Base-by-base conservation (phyloP, 2,329 filamentous ascomycete genomes). In the Colletotrichum somersetense region DNA sequence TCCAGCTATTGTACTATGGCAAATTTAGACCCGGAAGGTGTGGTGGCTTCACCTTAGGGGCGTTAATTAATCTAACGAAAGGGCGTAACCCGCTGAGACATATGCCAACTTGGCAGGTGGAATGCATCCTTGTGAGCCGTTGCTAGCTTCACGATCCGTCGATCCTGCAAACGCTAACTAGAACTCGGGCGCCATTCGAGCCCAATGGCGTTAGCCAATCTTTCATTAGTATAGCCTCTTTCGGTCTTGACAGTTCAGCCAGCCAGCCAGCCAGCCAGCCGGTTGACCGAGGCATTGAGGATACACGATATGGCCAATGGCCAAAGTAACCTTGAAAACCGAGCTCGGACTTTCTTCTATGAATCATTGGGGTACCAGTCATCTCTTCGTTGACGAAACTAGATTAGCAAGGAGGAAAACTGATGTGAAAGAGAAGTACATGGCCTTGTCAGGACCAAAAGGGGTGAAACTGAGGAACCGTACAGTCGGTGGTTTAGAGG, bases 201-300 rank as follows among this genome's bases (percentile, higher is more conserved):
- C 66, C 61, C 46, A 56, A 30, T 18, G 30, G 23, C 50, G 66
- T 46, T 59, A 16, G 48, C 20, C 33, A 58, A 23, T 18, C 10
- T 20, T 18, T 12, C 40, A 30, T 16, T 23, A 11, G 7, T 35
- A 52, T 62, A 38, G 8, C 7, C 44, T 42, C 46, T 46, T 33
- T 33, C 35, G n/a, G 35, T 42, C 57, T 40, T 35, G 30, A 26
- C n/a, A 26, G 44, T 61, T 48, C 66, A 69, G 46, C 59, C 59
- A 69, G 46, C 59, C 59, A 69, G 38, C 50, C 66, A 69, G 46
- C 59, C 59, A 69, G 46, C 59, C 59, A 69, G 38, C 50, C 38
- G 40, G 38, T 40, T 53, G 23, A 20, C 18, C n/a, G 40, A 46
- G 18, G 26, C 20, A 59, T 30, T 30, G 26, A 30, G 40, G 69